A percentile compares a stretch with the other conserved stretches of the same genome.
These are phyloP conservation scores for Lactarius trivialis DNA, from an alignment of 768 basidiomycete species.

Conservation along the genomic window DNA sequence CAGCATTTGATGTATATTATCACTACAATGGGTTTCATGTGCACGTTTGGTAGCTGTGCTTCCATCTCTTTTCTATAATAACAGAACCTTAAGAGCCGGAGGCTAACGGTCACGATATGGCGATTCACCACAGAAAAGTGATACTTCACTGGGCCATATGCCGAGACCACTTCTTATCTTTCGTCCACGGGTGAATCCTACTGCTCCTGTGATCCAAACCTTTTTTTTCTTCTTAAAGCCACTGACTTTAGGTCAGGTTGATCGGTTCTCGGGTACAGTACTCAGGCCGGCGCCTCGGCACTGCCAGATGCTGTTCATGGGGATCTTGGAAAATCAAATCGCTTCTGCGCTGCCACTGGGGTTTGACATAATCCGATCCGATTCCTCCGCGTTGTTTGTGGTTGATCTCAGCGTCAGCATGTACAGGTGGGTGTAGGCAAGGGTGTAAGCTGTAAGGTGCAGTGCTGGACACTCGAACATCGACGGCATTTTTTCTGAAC, in stretches of 20 bases:
- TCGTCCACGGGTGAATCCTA: background rate
- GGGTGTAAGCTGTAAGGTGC: too few species aligned
- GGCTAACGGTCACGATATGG: background rate
- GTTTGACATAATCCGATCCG: background rate
- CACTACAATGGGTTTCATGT: slow-evolving; percentile 16
- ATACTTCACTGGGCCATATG: background rate
- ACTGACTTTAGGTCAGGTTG: background rate
- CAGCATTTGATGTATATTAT: slow-evolving; percentile 24
- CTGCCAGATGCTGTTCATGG: background rate
- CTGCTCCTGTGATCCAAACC: too few species aligned
- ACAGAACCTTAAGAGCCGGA: background rate
- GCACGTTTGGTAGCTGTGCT: slow-evolving; percentile 11
- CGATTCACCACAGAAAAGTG: background rate
- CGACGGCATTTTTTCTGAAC: background rate
- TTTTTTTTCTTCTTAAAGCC: too few species aligned
- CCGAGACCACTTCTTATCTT: background rate
- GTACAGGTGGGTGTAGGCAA: too few species aligned
- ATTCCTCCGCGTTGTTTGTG: background rate
- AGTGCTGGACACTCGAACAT: background rate
- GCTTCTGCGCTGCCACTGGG: too few species aligned
- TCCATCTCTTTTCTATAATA: slow-evolving; percentile 2
- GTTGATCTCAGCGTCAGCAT: background rate
- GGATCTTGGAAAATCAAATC: background rate
- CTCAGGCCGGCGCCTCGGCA: background rate
- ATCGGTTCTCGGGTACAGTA: background rate